Percentiles rank a stretch among this genome's conserved stretches.
phyloP scores from a whole-genome alignment of 805 yeast species.

The Ogataea nakhonphanomensis region DNA sequence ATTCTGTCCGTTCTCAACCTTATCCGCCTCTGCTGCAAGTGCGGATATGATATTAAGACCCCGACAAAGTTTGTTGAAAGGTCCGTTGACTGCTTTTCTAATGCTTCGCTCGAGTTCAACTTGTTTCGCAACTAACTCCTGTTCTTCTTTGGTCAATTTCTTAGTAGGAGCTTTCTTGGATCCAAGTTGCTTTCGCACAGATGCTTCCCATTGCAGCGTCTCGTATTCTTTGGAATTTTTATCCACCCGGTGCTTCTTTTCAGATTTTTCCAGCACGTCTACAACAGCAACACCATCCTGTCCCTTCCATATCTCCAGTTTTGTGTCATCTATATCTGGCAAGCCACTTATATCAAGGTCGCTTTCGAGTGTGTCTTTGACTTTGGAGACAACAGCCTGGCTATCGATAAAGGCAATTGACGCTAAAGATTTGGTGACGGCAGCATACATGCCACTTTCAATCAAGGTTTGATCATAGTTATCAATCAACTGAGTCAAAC shows the following conservation, averaged over 20 bases:
- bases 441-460: constrained; percentile 46
- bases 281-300: constrained; percentile 67
- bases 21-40: constrained; percentile 46
- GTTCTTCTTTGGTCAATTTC: constrained; percentile 78
- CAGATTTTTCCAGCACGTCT: constrained; percentile 49
- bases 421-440: constrained; percentile 48
- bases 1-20: constrained; percentile 60
- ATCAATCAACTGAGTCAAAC: constrained; percentile 14
- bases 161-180: constrained; percentile 45
- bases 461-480: constrained; percentile 23
- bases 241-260: constrained; percentile 46
- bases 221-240: constrained; percentile 84
- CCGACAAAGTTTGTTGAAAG: constrained; percentile 40
- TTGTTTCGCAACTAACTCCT: constrained; percentile 56
- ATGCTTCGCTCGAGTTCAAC: constrained; percentile 56
- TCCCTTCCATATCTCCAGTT: constrained; percentile 63
- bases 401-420: constrained; percentile 60
- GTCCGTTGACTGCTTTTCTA: constrained; percentile 42
- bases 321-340: constrained; percentile 42
- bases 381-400: constrained; percentile 46
- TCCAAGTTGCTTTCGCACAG: constrained; percentile 70
- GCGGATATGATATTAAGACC: constrained; percentile 51
- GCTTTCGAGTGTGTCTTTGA: constrained; percentile 40
- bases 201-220: constrained; percentile 85
- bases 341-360: constrained; percentile 41